Evolutionary conservation across 2,329 filamentous ascomycete species (phyloP).

Genomic region (Aspergillus luchuensis): DNA sequence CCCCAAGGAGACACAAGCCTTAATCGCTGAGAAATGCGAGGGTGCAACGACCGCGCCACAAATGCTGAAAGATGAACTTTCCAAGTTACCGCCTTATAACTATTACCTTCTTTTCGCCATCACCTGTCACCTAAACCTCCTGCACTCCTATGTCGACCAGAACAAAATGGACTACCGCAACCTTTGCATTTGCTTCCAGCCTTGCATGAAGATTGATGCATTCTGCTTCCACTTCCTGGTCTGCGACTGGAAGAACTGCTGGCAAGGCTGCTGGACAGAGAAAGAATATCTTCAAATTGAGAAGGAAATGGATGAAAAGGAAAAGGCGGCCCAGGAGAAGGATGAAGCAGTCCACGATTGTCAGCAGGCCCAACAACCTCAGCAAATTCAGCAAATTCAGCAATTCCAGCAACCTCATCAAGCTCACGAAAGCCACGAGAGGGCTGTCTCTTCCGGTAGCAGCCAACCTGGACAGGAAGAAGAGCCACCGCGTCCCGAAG

Average conservation of each 20-base stretch:
- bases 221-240: constrained; percentile 96
- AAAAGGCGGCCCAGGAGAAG: constrained; percentile 30
- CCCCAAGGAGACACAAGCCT: constrained; percentile 78
- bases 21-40: constrained; percentile 76
- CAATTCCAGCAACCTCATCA: background rate
- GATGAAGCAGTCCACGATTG: constrained; percentile 24
- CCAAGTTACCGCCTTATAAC: constrained; percentile 92
- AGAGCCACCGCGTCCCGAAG: constrained; percentile 33
- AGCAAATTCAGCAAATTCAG: background rate
- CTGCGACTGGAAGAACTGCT: constrained; percentile 93
- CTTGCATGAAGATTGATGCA: constrained; percentile 92
- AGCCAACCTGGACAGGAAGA: constrained; percentile 54
- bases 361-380: constrained; percentile 8
- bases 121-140: constrained; percentile 88
- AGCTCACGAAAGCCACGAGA: constrained; percentile 50
- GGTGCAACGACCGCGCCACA: constrained; percentile 80
- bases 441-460: constrained; percentile 65
- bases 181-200: constrained; percentile 94
- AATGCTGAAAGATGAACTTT: constrained; percentile 85
- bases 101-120: constrained; percentile 98
- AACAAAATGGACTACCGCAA: constrained; percentile 99
- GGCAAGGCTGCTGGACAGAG: constrained; percentile 94
- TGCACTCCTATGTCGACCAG: constrained; percentile 88
- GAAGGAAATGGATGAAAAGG: constrained; percentile 40
- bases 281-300: constrained; percentile 70